Percentiles rank a stretch among this genome's conserved stretches.
Evolutionary conservation across 805 yeast genomes (phyloP).

Genomic region (Naumovozyma dairenensis): DNA sequence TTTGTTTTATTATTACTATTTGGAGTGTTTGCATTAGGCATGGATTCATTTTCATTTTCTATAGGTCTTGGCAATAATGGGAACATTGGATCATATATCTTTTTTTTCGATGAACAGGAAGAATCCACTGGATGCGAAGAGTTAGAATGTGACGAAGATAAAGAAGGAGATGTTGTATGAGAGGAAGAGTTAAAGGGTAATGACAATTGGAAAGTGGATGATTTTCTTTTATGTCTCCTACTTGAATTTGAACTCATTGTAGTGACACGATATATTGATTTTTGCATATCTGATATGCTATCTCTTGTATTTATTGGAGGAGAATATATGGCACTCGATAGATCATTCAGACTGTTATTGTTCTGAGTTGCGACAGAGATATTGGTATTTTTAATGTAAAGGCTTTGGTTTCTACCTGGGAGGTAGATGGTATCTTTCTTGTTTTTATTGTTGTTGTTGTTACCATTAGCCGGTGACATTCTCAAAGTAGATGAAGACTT

Average conservation of each 20-base stretch:
- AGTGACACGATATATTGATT: slow-evolving; percentile 19
- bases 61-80: slow-evolving; percentile 34
- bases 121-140: background rate
- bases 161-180: too few relatives aligned
- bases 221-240: slow-evolving; percentile 6
- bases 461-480: too few relatives aligned
- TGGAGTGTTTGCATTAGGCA: slow-evolving; percentile 21
- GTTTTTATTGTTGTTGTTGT: too few relatives aligned
- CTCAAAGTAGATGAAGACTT: background rate
- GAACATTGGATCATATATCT: slow-evolving; percentile 24
- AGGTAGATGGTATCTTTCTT: slow-evolving; percentile 7
- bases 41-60: slow-evolving; percentile 45
- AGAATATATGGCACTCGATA: too few relatives aligned
- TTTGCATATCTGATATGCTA: background rate
- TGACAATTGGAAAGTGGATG: slow-evolving; percentile 22
- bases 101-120: slow-evolving; percentile 1
- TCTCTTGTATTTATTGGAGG: slow-evolving; percentile 2
- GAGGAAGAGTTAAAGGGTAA: slow-evolving; percentile 29
- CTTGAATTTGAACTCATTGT: slow-evolving; percentile 23
- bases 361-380: too few relatives aligned
- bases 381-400: slow-evolving; percentile 1
- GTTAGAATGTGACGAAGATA: too few relatives aligned
- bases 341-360: too few relatives aligned
- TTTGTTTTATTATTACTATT: slow-evolving; percentile 31
- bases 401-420: slow-evolving; percentile 14